These are phyloP conservation scores for Catenaria anguillulae DNA, from an alignment of 371 early-diverging fungal species.

Conservation along the genomic window DNA sequence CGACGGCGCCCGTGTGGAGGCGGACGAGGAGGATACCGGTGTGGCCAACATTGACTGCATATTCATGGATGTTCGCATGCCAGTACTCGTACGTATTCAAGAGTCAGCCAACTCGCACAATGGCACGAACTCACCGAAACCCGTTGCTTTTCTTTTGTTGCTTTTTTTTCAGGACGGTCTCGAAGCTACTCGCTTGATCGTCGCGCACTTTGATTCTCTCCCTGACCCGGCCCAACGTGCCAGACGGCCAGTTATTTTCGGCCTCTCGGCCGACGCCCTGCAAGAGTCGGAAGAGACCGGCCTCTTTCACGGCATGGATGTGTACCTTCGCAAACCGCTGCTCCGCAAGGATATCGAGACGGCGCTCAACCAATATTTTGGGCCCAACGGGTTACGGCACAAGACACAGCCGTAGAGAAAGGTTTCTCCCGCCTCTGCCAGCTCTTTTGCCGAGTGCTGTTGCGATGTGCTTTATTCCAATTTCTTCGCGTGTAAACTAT, in stretches of 20 bases:
- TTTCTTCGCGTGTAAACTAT: too few species aligned
- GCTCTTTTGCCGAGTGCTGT: too few species aligned
- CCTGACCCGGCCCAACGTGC: neutral
- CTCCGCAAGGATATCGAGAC: neutral
- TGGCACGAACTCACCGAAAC: neutral
- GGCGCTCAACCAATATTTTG: neutral
- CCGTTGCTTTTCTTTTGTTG: neutral
- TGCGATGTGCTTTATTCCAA: too few species aligned
- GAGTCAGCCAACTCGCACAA: too few species aligned
- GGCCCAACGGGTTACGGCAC: too few species aligned
- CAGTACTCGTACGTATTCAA: neutral
- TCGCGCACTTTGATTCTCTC: neutral
- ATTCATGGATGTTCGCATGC: constrained; percentile 2
- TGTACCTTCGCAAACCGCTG: neutral
- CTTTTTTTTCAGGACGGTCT: neutral
- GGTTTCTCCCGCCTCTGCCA: too few species aligned
- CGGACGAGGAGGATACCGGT: too few species aligned
- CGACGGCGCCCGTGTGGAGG: too few species aligned
- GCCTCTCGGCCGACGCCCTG: neutral
- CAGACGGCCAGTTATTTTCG: neutral
- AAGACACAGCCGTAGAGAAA: too few species aligned
- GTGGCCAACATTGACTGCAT: neutral
- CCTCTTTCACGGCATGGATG: neutral
- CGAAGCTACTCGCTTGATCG: neutral
- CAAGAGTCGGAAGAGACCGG: neutral